These are phyloP conservation scores for Xylariaceae sp. DNA, from an alignment of 2,329 filamentous ascomycete species.

Conservation along the genomic window DNA sequence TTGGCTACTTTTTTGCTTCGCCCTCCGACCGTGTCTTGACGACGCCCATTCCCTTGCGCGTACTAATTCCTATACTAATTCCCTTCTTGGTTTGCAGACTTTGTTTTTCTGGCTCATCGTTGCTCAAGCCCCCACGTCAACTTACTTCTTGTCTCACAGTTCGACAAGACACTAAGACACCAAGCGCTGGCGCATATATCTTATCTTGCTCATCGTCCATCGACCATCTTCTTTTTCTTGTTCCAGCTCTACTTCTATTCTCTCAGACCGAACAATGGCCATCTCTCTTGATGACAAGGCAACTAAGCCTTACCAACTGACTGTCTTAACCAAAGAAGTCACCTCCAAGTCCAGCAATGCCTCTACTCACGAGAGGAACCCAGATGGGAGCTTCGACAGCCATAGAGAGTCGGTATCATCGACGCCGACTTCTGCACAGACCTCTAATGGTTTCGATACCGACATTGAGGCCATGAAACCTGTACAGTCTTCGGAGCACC, in stretches of 20 bases:
- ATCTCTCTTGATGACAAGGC: constrained; percentile 25
- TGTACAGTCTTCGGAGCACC: constrained; percentile 46
- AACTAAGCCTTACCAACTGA: constrained; percentile 30
- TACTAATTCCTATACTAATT: constrained; percentile 15
- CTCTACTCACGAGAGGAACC: constrained; percentile 27
- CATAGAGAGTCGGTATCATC: constrained; percentile 49
- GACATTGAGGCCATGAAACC: constrained; percentile 63
- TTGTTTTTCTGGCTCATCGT: constrained; percentile 8
- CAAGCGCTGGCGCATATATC: constrained; percentile 23
- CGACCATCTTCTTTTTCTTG: not conserved
- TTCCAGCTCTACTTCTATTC: not conserved
- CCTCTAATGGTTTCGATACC: constrained; percentile 61
- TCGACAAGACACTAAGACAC: not conserved
- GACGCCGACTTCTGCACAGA: constrained; percentile 52
- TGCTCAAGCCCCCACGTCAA: constrained; percentile 8
- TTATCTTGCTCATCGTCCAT: constrained; percentile 20
- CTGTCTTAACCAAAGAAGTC: constrained; percentile 31
- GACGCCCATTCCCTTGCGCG: not conserved
- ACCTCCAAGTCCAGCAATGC: constrained; percentile 12
- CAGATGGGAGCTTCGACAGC: constrained; percentile 40
- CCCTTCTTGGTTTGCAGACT: constrained; percentile 14
- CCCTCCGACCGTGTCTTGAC: not conserved
- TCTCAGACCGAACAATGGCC: constrained; percentile 13
- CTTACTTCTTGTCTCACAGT: constrained; percentile 6
- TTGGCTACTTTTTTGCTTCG: not conserved